These are phyloP conservation scores for Chimonanthus praecox DNA, from an alignment of 164 flowering plant genomes.

Conservation along the genomic window DNA sequence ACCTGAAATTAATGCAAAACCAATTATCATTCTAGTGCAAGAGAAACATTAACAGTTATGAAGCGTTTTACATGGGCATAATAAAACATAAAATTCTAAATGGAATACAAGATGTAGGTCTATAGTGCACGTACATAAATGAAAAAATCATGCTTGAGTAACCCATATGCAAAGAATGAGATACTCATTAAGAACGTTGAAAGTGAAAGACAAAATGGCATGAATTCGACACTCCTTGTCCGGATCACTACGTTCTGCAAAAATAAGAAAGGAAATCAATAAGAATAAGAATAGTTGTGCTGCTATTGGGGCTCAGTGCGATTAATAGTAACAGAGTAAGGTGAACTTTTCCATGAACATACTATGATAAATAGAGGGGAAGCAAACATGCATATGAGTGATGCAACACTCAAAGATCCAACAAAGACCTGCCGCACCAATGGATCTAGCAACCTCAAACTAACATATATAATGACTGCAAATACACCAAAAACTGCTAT, in stretches of 20 bases:
- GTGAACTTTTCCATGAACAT: slow-evolving; percentile 15
- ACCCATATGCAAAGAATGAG: slow-evolving; percentile 48
- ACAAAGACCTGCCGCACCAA: slow-evolving; percentile 44
- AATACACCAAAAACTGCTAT: slow-evolving; percentile 42
- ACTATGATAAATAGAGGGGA: slow-evolving; percentile 74
- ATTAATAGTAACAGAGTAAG: not conserved
- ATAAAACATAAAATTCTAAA: not conserved
- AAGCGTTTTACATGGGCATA: not conserved
- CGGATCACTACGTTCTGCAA: slow-evolving; percentile 45
- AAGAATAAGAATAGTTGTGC: not conserved
- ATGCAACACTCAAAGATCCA: slow-evolving; percentile 59
- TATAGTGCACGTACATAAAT: slow-evolving; percentile 34
- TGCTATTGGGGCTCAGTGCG: not conserved
- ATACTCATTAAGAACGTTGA: slow-evolving; percentile 53
- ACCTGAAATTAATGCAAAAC: slow-evolving; percentile 42
- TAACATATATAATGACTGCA: slow-evolving; percentile 34
- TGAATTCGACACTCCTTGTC: slow-evolving; percentile 56
- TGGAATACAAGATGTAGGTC: not conserved
- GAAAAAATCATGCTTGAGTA: slow-evolving; percentile 38
- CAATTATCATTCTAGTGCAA: too few species aligned
- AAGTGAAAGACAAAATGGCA: slow-evolving; percentile 59
- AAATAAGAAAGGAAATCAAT: not conserved
- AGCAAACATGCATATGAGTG: slow-evolving; percentile 81
- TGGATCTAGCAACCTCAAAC: slow-evolving; percentile 37
- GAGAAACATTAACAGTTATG: not conserved